These are phyloP conservation scores for Hygrophorus pudorinus DNA, from an alignment of 768 basidiomycete genomes.

Conservation along the genomic window DNA sequence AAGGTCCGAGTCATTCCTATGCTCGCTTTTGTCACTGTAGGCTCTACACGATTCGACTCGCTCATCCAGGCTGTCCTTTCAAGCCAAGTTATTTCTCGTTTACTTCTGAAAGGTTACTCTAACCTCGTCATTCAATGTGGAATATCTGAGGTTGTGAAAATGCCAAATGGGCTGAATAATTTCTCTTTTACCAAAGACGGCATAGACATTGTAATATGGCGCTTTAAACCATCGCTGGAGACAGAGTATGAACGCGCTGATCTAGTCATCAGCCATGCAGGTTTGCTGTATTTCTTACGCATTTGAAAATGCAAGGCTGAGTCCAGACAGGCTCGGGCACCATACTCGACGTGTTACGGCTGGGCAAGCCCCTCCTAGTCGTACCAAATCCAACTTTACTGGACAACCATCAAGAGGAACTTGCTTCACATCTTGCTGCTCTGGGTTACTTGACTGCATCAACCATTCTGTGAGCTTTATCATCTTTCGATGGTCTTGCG, in stretches of 20 bases:
- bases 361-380: conserved; percentile 69
- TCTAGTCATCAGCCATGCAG: conserved; percentile 89
- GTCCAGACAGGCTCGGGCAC: conserved; percentile 74
- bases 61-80: conserved; percentile 57
- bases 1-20: conserved; percentile 14
- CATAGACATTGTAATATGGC: conserved; percentile 54
- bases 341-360: conserved; percentile 77
- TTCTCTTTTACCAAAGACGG: conserved; percentile 25
- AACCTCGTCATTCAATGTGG: conserved; percentile 72
- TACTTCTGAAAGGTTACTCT: conserved; percentile 47
- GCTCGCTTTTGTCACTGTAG: conserved; percentile 74
- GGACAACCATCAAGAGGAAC: conserved; percentile 89
- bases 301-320: conserved; percentile 4
- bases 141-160: conserved; percentile 38
- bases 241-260: conserved; percentile 57
- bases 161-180: conserved; percentile 20
- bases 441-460: conserved; percentile 50
- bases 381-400: conserved; percentile 84
- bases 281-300: conserved; percentile 32
- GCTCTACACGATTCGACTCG: conserved; percentile 78
- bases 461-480: conserved; percentile 43
- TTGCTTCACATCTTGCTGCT: conserved; percentile 57
- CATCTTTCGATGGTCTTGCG: background rate
- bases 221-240: conserved; percentile 65
- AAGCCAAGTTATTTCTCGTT: conserved; percentile 41